phyloP scores from a whole-genome alignment of 805 yeast species.

The Saccharomycopsis lassenensis region DNA sequence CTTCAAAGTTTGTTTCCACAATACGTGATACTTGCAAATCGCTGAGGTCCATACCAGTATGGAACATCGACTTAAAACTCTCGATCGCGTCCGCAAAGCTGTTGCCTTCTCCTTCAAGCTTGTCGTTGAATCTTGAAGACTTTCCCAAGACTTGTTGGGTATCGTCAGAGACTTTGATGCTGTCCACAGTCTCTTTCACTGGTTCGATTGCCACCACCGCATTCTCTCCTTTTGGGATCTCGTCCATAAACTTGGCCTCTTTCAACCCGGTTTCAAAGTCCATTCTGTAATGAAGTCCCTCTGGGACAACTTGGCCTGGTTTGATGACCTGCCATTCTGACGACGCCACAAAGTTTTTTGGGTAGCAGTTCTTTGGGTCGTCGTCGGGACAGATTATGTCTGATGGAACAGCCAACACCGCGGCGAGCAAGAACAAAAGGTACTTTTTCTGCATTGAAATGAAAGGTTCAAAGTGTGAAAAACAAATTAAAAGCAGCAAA shows the following conservation, averaged over 20 bases:
- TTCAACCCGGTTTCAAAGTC: conserved; percentile 60
- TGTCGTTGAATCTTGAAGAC: too few relatives aligned
- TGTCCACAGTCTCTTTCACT: too few relatives aligned
- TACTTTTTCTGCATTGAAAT: too few relatives aligned
- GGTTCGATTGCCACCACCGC: conserved; percentile 16
- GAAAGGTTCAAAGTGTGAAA: too few relatives aligned
- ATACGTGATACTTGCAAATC: conserved; percentile 2
- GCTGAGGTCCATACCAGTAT: conserved; percentile 1
- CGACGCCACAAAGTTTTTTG: conserved; percentile 50
- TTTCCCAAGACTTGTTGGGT: too few relatives aligned
- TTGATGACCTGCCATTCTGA: conserved; percentile 57
- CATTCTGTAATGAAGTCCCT: conserved; percentile 49
- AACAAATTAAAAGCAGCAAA: background rate
- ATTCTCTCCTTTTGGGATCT: conserved; percentile 13
- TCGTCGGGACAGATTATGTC: conserved; percentile 31
- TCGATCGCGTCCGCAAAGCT: too few relatives aligned
- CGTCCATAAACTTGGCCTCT: conserved; percentile 52
- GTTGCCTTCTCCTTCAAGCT: too few relatives aligned
- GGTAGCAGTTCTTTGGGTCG: conserved; percentile 46
- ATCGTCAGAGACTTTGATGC: too few relatives aligned
- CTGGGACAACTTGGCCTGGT: conserved; percentile 69
- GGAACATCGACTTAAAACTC: too few relatives aligned
- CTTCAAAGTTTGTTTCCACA: conserved; percentile 1
- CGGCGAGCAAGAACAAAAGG: too few relatives aligned
- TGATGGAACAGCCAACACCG: too few relatives aligned